Evolutionary conservation across 768 basidiomycete genomes (phyloP), one percentile per base, ranked within the genome.

Genomic region (Agrocybe chaxingu): DNA sequence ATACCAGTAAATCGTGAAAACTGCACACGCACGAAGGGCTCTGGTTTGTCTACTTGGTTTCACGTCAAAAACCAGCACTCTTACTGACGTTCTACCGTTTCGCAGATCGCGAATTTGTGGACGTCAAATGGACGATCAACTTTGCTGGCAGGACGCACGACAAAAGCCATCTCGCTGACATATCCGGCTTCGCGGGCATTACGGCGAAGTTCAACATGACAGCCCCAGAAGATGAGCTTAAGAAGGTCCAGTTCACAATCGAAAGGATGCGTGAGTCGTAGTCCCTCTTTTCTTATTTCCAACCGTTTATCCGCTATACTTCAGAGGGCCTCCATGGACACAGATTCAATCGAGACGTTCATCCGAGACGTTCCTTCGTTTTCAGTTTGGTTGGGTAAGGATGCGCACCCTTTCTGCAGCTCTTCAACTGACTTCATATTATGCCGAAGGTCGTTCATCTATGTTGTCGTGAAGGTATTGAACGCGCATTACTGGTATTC

Each of bases 401-500:
- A 18, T 45, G 24, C 7, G 29, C 9, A 24, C 5, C 1, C 29
- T 7, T n/a, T 12, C 18, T 29, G 13, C n/a, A 19, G 0, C 40
- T 13, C 33, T 4, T 7, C 5, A n/a, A n/a, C 34, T 32, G 45
- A 24, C 19, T 11, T 12, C 31, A 7, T 36, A 18, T 24, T 12
- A 9, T 31, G 16, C 9, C 11, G 11, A 44, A 68, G 68, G 7
- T 2, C 36, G 3, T 40, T 46, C 3, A 29, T 65, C 19, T 29
- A 39, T 16, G 8, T 50, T 12, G 4, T 57, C n/a, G 40, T 41
- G 4, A 39, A 39, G 7, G 1, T 60, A 29, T 52, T 68, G 4
- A 43, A 56, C 13, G 37, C 61, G 29, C 51, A 62, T 38, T 73
- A 71, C 49, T 71, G 70, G 72, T 71, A 58, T 45, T 66, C 65